Conservation (phyloP, 1,139 yeast genomes). For the Pichia sp. region DNA sequence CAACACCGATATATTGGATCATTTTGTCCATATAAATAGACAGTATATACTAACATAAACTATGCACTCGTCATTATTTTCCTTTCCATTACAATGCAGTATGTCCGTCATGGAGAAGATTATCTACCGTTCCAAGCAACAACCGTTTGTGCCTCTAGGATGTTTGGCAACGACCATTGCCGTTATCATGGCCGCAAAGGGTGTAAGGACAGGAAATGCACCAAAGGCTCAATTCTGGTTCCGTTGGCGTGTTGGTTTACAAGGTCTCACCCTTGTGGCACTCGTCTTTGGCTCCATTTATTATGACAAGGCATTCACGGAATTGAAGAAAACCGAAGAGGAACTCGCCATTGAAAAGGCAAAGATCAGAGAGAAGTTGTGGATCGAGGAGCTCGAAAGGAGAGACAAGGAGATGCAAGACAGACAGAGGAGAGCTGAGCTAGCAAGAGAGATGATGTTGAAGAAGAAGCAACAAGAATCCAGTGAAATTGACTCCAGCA, state of each 20-base stretch:
- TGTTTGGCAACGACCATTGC: constrained; percentile 75
- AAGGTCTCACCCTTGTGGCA: constrained; percentile 75
- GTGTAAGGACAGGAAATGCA: constrained; percentile 66
- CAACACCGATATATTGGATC: too few relatives aligned
- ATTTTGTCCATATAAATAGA: too few relatives aligned
- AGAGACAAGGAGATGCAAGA: constrained; percentile 68
- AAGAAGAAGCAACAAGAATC: too few relatives aligned
- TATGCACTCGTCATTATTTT: not conserved
- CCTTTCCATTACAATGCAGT: constrained; percentile 2
- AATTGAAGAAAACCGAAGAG: constrained; percentile 44
- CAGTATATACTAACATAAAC: not conserved
- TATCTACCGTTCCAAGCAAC: constrained; percentile 46
- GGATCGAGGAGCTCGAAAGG: constrained; percentile 91
- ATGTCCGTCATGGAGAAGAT: constrained; percentile 27
- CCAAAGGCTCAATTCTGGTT: constrained; percentile 78
- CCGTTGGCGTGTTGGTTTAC: constrained; percentile 84
- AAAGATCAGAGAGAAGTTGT: constrained; percentile 69
- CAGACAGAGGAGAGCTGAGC: constrained; percentile 49
- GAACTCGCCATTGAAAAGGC: constrained; percentile 68
- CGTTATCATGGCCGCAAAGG: constrained; percentile 68
- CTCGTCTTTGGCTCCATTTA: constrained; percentile 70
- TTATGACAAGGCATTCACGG: constrained; percentile 37
- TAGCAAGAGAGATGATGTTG: constrained; percentile 29
- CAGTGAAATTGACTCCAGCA: too few relatives aligned
- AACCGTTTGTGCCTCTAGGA: constrained; percentile 80